Evolutionary conservation across 1,284 basidiomycete genomes (phyloP).

Genomic region (Moesziomyces sp.): DNA sequence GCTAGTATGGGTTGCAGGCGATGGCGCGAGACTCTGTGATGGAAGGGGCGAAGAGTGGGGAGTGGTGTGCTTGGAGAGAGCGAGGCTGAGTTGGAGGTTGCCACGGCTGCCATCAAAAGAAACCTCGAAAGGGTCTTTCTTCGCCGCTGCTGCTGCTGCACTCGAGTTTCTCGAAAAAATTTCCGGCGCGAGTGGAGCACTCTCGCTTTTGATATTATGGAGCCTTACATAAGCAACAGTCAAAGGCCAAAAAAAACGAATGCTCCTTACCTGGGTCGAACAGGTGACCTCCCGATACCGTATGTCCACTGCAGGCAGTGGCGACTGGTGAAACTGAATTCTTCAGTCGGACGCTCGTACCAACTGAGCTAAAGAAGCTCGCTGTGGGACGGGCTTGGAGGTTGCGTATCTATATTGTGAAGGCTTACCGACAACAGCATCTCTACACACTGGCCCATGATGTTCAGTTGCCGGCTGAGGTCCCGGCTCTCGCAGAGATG

Average conservation of each 20-base stretch:
- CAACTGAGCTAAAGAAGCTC: slow-evolving; percentile 52
- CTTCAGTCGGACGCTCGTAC: slow-evolving; percentile 58
- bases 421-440: too few species aligned
- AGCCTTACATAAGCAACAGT: slow-evolving; percentile 2
- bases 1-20: too few species aligned
- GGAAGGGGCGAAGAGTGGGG: too few species aligned
- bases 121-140: too few species aligned
- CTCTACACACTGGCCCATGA: too few species aligned
- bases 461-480: too few species aligned
- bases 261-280: slow-evolving; percentile 52
- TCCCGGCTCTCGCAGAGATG: too few species aligned
- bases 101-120: too few species aligned
- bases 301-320: slow-evolving; percentile 14
- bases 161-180: slow-evolving; percentile 32
- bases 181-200: slow-evolving; percentile 8
- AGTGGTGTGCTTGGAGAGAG: too few species aligned
- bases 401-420: too few species aligned
- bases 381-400: neutral
- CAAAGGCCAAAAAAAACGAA: slow-evolving; percentile 16
- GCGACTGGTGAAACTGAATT: slow-evolving; percentile 33
- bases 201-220: slow-evolving; percentile 1
- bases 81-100: too few species aligned
- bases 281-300: slow-evolving; percentile 42
- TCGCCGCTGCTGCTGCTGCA: neutral
- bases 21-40: too few species aligned